Evolutionary conservation across 2,329 filamentous ascomycete species (phyloP).

Genomic region (Aspergillus japonicus): DNA sequence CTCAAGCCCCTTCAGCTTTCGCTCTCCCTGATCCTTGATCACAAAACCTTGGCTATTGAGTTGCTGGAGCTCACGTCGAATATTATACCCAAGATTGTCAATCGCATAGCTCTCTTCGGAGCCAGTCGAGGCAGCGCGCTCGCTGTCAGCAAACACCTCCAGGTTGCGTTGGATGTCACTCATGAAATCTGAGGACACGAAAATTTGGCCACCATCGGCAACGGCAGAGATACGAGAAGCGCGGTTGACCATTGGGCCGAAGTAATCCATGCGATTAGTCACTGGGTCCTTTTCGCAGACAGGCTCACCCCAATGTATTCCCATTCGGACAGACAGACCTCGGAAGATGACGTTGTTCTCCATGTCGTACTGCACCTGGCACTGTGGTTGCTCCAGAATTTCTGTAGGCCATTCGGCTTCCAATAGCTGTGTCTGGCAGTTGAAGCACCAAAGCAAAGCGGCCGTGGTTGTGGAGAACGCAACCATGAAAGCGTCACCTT

Average conservation of each 20-base stretch:
- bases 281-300: constrained; percentile 96
- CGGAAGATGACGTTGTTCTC: constrained; percentile 90
- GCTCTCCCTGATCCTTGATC: constrained; percentile 93
- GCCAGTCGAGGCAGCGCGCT: constrained; percentile 65
- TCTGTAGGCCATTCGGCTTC: constrained; percentile 92
- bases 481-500: constrained; percentile 99
- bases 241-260: constrained; percentile 98
- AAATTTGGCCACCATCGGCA: constrained; percentile 94
- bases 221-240: constrained; percentile 90
- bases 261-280: constrained; percentile 98
- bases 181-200: constrained; percentile 95
- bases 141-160: constrained; percentile 83
- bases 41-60: constrained; percentile 91
- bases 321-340: constrained; percentile 94
- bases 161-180: constrained; percentile 89
- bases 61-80: constrained; percentile 82
- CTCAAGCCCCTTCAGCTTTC: constrained; percentile 93
- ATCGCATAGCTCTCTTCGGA: constrained; percentile 75
- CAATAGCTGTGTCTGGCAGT: constrained; percentile 82
- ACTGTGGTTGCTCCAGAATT: constrained; percentile 80
- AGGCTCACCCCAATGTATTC: constrained; percentile 90
- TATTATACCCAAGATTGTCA: constrained; percentile 70
- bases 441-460: constrained; percentile 93
- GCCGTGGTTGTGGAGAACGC: constrained; percentile 96
- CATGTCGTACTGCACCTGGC: constrained; percentile 77